Base-by-base conservation (phyloP, 2,329 filamentous ascomycete genomes). In the Ramularia collo-cygni region DNA sequence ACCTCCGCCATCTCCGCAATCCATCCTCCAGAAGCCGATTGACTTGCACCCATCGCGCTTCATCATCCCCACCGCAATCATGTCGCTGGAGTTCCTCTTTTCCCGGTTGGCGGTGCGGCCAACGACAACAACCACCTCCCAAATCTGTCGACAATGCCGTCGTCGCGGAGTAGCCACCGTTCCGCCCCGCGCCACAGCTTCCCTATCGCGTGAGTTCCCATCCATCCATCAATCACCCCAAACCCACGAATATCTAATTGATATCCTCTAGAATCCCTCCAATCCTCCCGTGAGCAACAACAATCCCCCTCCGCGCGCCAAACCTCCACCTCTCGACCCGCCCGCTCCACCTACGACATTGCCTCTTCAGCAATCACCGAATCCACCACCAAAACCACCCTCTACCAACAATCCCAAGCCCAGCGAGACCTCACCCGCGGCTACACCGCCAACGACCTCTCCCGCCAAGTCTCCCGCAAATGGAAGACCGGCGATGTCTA, bases 401-500 rank as follows among this genome's bases (percentile, higher is more conserved):
- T 17, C 17, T 33, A 18, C 38, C 31, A 30, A 8, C 15, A 34
- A 33, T 15, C 42, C 29, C 38, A 35, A 18, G 14, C 35, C 26
- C 16, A 17, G 13, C 31, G 31, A 27, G 48, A 48, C 8, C 38
- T 39, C 14, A 24, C 57, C 30, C 55, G 61, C 35, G 53, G 50
- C 32, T 60, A 53, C 46, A 50, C 52, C 24, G 52, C 59, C 12
- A 38, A 47, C 16, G 76, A 78, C 47, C 77, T 78, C 61, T 65
- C 78, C 53, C 69, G 65, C 47, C 79, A 85, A 63, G 74, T 81
- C 64, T 73, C 76, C 26, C 80, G 89, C 34, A 72, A 74, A 28
- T 96, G 84, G 82, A 71, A 72, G 54, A 56, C 69, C 1, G 92
- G 92, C 53, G 89, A 96, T 60, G 74, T 95, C 37, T 96, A 96